Evolutionary conservation across 176 grass and related monocot genomes (phyloP), one percentile per base, ranked within the genome.

Genomic region (Carex littledalei): DNA sequence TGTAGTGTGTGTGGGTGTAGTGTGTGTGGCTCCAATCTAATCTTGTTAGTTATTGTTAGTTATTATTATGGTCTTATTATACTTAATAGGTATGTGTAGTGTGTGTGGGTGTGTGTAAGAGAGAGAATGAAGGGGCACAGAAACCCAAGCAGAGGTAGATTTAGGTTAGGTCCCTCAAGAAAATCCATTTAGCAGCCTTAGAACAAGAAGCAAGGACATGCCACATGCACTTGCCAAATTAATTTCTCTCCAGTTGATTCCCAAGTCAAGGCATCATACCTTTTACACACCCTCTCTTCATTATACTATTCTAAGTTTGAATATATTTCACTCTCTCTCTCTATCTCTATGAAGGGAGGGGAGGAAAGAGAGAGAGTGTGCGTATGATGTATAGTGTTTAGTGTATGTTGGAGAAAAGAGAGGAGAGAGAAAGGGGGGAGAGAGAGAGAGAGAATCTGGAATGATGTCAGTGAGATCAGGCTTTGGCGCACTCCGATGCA

Each of bases 401-500:
- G 78, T 24, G 12, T n/a, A 41, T 83, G 64, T 81, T 15, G 75
- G 10, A 12, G 47, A 11, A 50, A 59, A 56, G 53, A 65, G 50
- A 15, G 71, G 18, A 20, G 55, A 62, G 68, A 69, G 21, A 15
- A 2, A 70, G 53, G 68, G 26, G 26, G 26, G 26, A 26, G 26
- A 68, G 21, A 15, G 4, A 70, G 53, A 41, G 74, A 88, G 68
- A 86, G 83, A 87, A 85, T 86, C 83, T 85, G 56, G 84, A 88
- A 88, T 90, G 83, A 80, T 85, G 89, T 89, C 84, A 90, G 94
- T 90, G 83, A 80, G 82, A 88, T 89, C 85, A 90, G 94, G 91
- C 93, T 99, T 99, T 99, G 84, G 84, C 88, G 78, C 89, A 92
- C 84, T 96, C 91, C 93, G 85, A 99, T 80, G 93, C 91, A 91